Evolutionary conservation across 2,329 filamentous ascomycete species (phyloP).

Genomic region (Claviceps sp.): DNA sequence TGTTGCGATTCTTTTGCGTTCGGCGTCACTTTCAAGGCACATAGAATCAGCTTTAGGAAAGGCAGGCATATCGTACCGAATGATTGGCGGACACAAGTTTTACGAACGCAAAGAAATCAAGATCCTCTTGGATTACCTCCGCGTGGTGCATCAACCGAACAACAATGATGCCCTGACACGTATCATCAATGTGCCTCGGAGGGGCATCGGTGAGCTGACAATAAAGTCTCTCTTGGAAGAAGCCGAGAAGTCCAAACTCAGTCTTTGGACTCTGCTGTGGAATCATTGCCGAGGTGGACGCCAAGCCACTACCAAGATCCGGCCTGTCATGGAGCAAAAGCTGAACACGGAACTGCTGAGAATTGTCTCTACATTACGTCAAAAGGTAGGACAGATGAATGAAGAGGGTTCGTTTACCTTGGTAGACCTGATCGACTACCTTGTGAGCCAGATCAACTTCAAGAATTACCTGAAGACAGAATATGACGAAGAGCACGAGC

Average conservation of each 20-base stretch:
- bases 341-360: constrained; percentile 37
- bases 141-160: constrained; percentile 69
- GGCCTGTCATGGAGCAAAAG: constrained; percentile 37
- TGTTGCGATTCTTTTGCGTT: constrained; percentile 76
- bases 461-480: constrained; percentile 59
- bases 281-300: constrained; percentile 39
- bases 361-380: constrained; percentile 22
- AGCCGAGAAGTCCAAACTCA: constrained; percentile 54
- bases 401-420: constrained; percentile 21
- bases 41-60: constrained; percentile 74
- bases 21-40: constrained; percentile 68
- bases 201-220: constrained; percentile 69
- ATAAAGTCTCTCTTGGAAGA: constrained; percentile 62
- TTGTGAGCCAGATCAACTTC: constrained; percentile 55
- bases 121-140: constrained; percentile 73
- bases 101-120: constrained; percentile 88
- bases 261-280: constrained; percentile 61
- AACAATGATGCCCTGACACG: constrained; percentile 78
- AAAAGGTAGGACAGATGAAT: constrained; percentile 16
- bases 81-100: constrained; percentile 83
- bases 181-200: constrained; percentile 71
- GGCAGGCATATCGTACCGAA: constrained; percentile 72
- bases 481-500: constrained; percentile 61
- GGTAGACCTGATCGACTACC: constrained; percentile 34
- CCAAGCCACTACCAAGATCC: constrained; percentile 33